Evolutionary conservation across 2,329 filamentous ascomycete genomes (phyloP), one percentile per base, ranked within the genome.

Genomic region (Cercospora berteroae): DNA sequence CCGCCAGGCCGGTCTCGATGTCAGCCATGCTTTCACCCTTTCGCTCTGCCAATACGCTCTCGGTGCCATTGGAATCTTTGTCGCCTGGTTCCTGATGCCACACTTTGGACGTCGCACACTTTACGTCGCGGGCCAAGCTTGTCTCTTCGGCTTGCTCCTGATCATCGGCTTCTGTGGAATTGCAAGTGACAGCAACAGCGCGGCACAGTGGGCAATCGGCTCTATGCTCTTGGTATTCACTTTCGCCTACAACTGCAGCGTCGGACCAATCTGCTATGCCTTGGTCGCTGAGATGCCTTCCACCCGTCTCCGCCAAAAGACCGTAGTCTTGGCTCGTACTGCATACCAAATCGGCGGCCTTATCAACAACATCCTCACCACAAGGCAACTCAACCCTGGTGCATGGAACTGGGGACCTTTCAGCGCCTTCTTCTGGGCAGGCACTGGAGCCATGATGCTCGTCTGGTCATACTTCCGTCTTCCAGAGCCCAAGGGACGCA

Each of bases 401-500:
- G 67, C 67, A 8, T 70, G 70, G 69, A 55, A 70, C 25, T 72
- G 69, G 69, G 69, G 69, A 20, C 65, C 69, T 3, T 69, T 64
- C 42, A 67, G 66, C 20, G 67, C 64, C 23, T 82, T 80, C 71
- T 82, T 82, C 72, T 83, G 80, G 78, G 80, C 75, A 7, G 79
- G 77, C 8, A 74, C 77, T 9, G 74, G 74, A 31, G 60, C 76
- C 2, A 55, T 80, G 1, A 77, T 77, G 48, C 63, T 79, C 10
- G 55, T 79, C 7, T 83, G 80, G 80, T 77, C 77, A 1, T 83
- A 73, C 65, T 81, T 81, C 68, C 75, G 81, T n/a, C 70, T 82
- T 2, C 81, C 81, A 0, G 80, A 82, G 69, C 75, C 80, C 1
- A 81, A 80, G 73, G 77, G 75, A 23, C 76, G 80, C 23, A 80